Percentiles rank a stretch among this genome's conserved stretches.
Conservation (phyloP, 306 rosid genomes). For the Lagenaria siceraria region DNA sequence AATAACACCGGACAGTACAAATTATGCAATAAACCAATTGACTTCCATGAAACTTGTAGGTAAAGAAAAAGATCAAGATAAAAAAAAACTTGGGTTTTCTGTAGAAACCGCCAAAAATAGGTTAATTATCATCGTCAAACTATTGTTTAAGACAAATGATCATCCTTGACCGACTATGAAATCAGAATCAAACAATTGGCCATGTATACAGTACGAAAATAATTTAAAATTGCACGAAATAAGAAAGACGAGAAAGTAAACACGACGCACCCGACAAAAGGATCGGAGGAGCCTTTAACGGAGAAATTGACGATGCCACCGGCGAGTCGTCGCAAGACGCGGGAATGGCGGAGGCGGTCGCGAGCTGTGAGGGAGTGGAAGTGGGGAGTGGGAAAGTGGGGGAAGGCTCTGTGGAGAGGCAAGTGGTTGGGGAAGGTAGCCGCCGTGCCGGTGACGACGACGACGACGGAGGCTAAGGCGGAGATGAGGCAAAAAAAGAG, state of each 20-base stretch:
- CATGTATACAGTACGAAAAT: background rate
- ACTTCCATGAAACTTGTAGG: background rate
- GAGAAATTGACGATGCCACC: slow-evolving; percentile 63
- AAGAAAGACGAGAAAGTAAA: background rate
- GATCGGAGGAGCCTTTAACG: slow-evolving; percentile 69
- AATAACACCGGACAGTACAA: background rate
- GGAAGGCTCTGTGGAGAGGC: slow-evolving; percentile 43
- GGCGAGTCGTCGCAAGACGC: slow-evolving; percentile 35
- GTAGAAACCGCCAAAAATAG: background rate
- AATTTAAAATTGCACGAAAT: background rate
- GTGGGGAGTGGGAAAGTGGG: slow-evolving; percentile 30
- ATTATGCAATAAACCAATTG: background rate
- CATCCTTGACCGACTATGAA: too few relatives aligned
- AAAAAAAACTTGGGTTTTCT: background rate
- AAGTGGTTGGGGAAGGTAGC: slow-evolving; percentile 29
- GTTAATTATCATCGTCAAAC: background rate
- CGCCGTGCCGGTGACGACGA: slow-evolving; percentile 11
- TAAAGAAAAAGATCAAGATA: background rate
- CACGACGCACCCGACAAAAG: slow-evolving; percentile 43
- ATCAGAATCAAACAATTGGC: too few relatives aligned
- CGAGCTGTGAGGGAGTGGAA: slow-evolving; percentile 46
- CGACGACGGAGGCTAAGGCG: slow-evolving; percentile 8
- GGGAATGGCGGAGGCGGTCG: slow-evolving; percentile 56
- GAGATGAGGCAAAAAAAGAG: slow-evolving; percentile 14
- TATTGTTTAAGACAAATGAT: background rate